Evolutionary conservation across 2,329 filamentous ascomycete genomes (phyloP).

Genomic region (Cryphonectria radicalis): DNA sequence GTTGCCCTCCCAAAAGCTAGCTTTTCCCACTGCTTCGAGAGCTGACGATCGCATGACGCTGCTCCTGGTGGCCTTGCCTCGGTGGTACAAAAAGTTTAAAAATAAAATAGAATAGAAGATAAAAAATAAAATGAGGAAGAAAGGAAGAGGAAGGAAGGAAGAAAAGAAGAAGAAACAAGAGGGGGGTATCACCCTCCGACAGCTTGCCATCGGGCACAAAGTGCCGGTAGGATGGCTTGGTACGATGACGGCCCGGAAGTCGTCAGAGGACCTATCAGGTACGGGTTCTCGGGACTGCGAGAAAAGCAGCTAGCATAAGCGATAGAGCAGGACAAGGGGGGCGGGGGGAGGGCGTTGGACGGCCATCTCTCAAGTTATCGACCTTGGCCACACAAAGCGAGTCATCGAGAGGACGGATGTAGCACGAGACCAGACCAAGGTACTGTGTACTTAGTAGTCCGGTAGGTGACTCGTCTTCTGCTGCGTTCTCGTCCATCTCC

Average conservation of each 20-base stretch:
- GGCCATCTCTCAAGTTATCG: background rate
- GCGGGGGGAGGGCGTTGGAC: too few relatives aligned
- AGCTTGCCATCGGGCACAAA: conserved; percentile 4
- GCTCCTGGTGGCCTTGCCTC: background rate
- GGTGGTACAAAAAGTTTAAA: too few relatives aligned
- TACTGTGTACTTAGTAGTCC: too few relatives aligned
- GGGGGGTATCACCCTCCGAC: background rate
- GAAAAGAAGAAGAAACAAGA: background rate
- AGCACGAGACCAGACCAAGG: background rate
- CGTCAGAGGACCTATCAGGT: background rate
- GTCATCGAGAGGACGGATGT: too few relatives aligned
- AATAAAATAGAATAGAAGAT: too few relatives aligned
- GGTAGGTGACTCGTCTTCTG: too few relatives aligned
- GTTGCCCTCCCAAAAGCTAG: background rate
- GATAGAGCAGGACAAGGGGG: background rate
- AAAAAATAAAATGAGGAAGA: too few relatives aligned
- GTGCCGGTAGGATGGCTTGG: conserved; percentile 12
- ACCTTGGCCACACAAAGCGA: background rate
- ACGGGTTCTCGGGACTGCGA: conserved; percentile 13
- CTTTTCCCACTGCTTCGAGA: background rate
- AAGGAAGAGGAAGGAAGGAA: too few relatives aligned
- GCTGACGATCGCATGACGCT: background rate
- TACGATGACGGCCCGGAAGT: conserved; percentile 14
- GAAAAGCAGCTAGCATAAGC: background rate
- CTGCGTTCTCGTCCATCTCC: background rate